Evolutionary conservation across 108 stramenopile species (phyloP).

Genomic region (Hondaea fermentalgiana): DNA sequence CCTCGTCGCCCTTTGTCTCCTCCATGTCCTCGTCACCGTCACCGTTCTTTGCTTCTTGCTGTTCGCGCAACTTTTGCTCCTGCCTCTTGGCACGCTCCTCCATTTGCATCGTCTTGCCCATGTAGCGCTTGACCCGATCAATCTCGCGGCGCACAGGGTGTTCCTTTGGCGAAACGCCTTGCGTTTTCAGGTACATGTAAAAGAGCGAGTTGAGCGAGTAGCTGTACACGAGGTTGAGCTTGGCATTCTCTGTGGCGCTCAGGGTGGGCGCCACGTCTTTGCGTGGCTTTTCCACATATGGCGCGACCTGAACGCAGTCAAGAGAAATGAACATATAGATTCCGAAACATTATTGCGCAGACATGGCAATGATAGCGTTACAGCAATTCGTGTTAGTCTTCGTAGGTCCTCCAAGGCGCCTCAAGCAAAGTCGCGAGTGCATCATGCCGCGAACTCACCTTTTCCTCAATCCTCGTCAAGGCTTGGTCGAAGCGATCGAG

Average conservation of each 20-base stretch:
- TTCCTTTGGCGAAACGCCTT: not conserved
- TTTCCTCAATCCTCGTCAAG: not conserved
- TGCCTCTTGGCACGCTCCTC: not conserved
- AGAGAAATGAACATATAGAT: too few relatives aligned
- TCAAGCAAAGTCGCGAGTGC: not conserved
- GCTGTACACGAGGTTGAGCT: constrained; percentile 1
- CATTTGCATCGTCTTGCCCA: not conserved
- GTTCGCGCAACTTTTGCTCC: not conserved
- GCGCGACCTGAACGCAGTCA: not conserved
- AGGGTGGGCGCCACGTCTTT: not conserved
- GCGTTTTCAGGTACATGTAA: constrained; percentile 6
- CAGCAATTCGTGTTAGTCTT: too few relatives aligned
- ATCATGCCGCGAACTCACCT: not conserved
- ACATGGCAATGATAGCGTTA: too few relatives aligned
- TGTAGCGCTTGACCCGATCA: not conserved
- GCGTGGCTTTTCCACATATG: not conserved
- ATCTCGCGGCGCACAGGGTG: not conserved
- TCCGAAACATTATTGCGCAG: too few relatives aligned
- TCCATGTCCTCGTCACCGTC: not conserved
- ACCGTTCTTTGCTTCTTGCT: not conserved
- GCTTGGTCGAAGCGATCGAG: constrained; percentile 13
- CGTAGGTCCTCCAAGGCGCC: too few relatives aligned
- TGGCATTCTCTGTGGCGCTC: not conserved
- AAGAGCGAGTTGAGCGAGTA: constrained; percentile 13
- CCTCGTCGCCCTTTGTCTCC: not conserved